Conservation (phyloP, 352 stramenopile species). For the Globisporangium paddicum region DNA sequence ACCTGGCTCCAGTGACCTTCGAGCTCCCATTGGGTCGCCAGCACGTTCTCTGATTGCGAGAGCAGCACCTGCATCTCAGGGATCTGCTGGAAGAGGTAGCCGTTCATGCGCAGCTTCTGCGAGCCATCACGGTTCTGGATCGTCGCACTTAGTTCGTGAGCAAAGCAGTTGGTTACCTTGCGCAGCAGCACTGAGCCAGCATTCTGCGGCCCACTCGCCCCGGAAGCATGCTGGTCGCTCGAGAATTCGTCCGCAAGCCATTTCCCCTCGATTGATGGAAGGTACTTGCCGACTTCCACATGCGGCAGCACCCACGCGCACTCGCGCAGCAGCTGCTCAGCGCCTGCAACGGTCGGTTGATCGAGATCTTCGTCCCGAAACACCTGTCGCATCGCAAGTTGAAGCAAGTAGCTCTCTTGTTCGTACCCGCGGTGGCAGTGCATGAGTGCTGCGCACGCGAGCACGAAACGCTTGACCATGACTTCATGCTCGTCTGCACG, state of each 20-base stretch:
- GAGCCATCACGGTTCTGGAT: conserved; percentile 43
- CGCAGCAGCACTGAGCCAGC: conserved; percentile 65
- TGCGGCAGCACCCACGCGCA: conserved; percentile 58
- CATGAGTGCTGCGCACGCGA: conserved; percentile 42
- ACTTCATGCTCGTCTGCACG: conserved; percentile 1
- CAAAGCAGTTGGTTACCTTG: conserved; percentile 50
- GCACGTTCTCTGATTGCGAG: conserved; percentile 20
- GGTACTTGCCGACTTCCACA: conserved; percentile 29
- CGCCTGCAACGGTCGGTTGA: conserved; percentile 33
- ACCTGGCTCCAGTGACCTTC: conserved; percentile 81
- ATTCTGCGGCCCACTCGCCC: conserved; percentile 33
- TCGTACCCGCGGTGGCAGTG: conserved; percentile 73
- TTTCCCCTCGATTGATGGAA: conserved; percentile 71
- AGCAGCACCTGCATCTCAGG: conserved; percentile 47
- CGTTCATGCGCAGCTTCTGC: conserved; percentile 52
- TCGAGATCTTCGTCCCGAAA: conserved; percentile 26
- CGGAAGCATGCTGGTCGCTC: conserved; percentile 44
- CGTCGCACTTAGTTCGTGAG: conserved; percentile 52
- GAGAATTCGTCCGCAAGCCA: conserved; percentile 77
- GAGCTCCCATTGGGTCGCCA: conserved; percentile 34
- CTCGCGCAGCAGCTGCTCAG: conserved; percentile 40
- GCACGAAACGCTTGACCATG: conserved; percentile 26
- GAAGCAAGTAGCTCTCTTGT: conserved; percentile 37
- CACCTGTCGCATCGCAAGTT: conserved; percentile 27
- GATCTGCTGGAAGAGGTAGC: conserved; percentile 48